A percentile compares a stretch with the other conserved stretches of the same genome.
Evolutionary conservation across 108 stramenopile genomes (phyloP).

Genomic region (Conticribra weissflogii): DNA sequence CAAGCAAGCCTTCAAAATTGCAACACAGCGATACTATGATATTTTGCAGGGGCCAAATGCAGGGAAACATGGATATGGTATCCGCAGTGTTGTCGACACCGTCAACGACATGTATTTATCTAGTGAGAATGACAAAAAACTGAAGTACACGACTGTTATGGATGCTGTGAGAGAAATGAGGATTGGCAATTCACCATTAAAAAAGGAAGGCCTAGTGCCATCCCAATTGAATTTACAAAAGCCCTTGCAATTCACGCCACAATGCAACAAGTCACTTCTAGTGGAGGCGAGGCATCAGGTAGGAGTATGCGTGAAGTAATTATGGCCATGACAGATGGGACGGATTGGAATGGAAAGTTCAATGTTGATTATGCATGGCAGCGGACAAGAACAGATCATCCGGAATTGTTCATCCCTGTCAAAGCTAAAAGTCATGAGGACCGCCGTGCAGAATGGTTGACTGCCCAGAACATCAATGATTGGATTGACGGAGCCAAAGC

Average conservation of each 20-base stretch:
- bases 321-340: not conserved
- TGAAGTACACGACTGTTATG: too few relatives aligned
- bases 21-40: too few relatives aligned
- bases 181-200: too few relatives aligned
- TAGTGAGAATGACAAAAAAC: too few relatives aligned
- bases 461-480: not conserved
- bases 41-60: too few relatives aligned
- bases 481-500: constrained; percentile 1
- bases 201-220: not conserved
- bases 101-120: too few relatives aligned
- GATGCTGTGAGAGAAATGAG: too few relatives aligned
- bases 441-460: constrained; percentile 11
- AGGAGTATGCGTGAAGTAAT: not conserved
- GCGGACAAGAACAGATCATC: not conserved
- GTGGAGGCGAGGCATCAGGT: not conserved
- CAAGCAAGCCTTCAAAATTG: too few relatives aligned
- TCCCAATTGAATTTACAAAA: not conserved
- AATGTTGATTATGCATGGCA: not conserved
- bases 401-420: not conserved
- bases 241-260: not conserved
- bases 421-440: constrained; percentile 1
- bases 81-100: too few relatives aligned
- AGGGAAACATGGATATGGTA: too few relatives aligned
- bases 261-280: not conserved
- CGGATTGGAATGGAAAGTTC: not conserved